phyloP scores from a whole-genome alignment of 176 grass and related monocot genomes.

The Oryza australiensis region DNA sequence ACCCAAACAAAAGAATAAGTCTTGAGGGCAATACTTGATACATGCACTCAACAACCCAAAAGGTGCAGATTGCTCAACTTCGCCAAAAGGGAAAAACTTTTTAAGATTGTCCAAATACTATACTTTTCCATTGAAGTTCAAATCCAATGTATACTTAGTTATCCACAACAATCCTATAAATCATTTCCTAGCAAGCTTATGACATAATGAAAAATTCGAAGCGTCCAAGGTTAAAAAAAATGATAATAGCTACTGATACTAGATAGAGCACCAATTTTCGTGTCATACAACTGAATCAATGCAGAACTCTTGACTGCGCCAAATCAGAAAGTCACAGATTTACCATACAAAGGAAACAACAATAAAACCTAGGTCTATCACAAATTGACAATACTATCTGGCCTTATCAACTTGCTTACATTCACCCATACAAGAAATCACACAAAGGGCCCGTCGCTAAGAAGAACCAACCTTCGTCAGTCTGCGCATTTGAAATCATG shows the following conservation, averaged over 20 bases:
- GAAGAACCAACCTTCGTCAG: constrained; percentile 86
- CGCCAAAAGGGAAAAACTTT: neutral
- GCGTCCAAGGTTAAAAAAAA: neutral
- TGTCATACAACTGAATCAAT: neutral
- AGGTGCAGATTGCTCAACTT: constrained; percentile 12
- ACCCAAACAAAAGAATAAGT: neutral
- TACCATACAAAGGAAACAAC: constrained; percentile 16
- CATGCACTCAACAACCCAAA: constrained; percentile 11
- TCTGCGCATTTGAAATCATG: constrained; percentile 95
- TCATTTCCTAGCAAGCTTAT: constrained; percentile 6
- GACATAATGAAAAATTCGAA: neutral
- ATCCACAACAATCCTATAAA: neutral
- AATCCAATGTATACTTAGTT: constrained; percentile 6
- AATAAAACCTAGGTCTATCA: neutral
- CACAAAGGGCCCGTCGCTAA: constrained; percentile 34
- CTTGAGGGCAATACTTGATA: constrained; percentile 13
- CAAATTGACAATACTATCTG: neutral
- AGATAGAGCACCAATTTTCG: constrained; percentile 13
- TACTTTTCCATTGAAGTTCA: neutral
- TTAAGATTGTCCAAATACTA: neutral
- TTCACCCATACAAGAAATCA: constrained; percentile 31
- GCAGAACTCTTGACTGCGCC: neutral
- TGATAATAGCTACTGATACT: neutral
- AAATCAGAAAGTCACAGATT: constrained; percentile 19
- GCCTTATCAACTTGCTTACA: constrained; percentile 3